Evolutionary conservation across 257 asterid genomes (phyloP).

Genomic region (Agastache rugosa): DNA sequence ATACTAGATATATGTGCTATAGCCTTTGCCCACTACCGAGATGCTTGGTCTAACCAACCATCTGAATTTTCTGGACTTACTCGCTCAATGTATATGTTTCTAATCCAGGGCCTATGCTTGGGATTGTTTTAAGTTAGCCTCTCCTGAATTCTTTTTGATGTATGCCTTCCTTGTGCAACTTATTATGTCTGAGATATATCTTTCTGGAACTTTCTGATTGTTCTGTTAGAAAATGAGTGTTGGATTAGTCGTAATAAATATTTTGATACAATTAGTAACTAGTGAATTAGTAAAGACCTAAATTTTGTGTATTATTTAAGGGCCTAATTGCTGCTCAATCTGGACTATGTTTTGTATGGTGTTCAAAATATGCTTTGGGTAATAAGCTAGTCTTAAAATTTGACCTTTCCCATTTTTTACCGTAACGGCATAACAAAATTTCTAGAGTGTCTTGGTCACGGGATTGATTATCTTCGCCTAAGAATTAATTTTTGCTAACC

Average conservation of each 20-base stretch:
- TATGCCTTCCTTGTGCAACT: neutral
- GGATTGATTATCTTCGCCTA: constrained; percentile 2
- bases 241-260: neutral
- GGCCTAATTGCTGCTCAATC: neutral
- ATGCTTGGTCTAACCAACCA: neutral
- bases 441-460: neutral
- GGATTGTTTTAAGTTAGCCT: neutral
- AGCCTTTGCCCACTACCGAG: neutral
- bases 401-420: neutral
- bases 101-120: neutral
- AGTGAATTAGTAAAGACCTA: neutral
- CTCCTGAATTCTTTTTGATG: neutral
- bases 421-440: neutral
- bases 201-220: neutral
- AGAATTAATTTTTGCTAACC: neutral
- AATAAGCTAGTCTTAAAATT: neutral
- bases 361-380: constrained; percentile 6
- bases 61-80: neutral
- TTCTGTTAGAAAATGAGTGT: neutral
- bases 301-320: neutral
- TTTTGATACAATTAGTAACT: neutral
- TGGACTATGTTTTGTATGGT: neutral
- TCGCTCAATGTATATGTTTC: neutral
- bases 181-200: neutral
- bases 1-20: neutral